Evolutionary conservation across 768 basidiomycete genomes (phyloP).

Genomic region (Arthromyces matolae): DNA sequence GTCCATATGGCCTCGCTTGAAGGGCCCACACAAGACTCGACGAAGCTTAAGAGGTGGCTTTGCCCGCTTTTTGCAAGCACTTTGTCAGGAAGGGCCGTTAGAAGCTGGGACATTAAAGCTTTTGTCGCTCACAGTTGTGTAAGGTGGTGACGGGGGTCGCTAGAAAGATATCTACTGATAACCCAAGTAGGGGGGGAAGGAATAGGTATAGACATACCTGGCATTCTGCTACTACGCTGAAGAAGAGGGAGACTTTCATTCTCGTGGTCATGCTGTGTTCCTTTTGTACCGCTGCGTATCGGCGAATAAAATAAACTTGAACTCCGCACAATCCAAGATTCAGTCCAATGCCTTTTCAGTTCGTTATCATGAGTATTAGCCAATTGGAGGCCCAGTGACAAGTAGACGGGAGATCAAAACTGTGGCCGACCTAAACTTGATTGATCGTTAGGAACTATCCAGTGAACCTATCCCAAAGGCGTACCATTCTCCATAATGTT

Average conservation of each 20-base stretch:
- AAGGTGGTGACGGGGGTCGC: slow-evolving; percentile 26
- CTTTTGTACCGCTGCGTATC: slow-evolving; percentile 23
- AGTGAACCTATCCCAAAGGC: no score
- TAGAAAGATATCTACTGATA: neutral
- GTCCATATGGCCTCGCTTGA: slow-evolving; percentile 45
- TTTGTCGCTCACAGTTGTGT: slow-evolving; percentile 43
- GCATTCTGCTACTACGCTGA: slow-evolving; percentile 9
- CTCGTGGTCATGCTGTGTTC: neutral
- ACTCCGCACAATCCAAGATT: no score
- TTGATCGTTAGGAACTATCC: no score
- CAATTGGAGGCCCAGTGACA: no score
- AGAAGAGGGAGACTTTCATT: neutral
- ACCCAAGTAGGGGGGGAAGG: neutral
- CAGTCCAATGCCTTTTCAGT: no score
- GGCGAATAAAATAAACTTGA: no score
- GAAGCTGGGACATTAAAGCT: no score
- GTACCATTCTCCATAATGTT: no score
- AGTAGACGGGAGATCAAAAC: slow-evolving; percentile 9
- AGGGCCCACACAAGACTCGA: slow-evolving; percentile 37
- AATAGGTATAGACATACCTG: slow-evolving; percentile 13
- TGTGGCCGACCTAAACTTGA: slow-evolving; percentile 12
- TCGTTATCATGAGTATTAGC: no score
- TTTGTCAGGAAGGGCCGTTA: slow-evolving; percentile 12
- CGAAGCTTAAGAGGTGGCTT: slow-evolving; percentile 36
- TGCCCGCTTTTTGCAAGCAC: slow-evolving; percentile 26